Evolutionary conservation across 257 asterid genomes (phyloP).

Genomic region (Solanum chiquidenum): DNA sequence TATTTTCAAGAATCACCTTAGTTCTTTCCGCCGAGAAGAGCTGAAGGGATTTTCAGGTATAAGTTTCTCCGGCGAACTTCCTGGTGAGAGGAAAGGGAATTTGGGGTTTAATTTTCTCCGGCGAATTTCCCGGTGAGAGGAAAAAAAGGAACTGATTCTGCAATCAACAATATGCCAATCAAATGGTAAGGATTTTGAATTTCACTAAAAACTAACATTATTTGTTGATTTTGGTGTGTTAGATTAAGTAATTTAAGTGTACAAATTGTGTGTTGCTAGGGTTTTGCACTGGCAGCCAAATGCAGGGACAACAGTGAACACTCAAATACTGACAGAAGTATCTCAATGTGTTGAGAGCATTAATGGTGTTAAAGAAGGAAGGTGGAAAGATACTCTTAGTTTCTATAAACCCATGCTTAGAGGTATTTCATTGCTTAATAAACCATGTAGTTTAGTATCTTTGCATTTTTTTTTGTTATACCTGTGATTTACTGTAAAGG

Average conservation of each 20-base stretch:
- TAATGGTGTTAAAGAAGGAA: constrained; percentile 85
- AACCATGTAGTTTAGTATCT: background rate
- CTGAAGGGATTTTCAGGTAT: background rate
- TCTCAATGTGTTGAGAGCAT: constrained; percentile 88
- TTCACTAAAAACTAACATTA: background rate
- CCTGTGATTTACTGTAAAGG: background rate
- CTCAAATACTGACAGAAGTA: constrained; percentile 77
- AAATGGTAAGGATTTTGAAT: background rate
- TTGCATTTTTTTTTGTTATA: background rate
- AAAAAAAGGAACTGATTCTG: background rate
- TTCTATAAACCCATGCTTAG: constrained; percentile 67
- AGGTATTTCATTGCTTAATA: constrained; percentile 28
- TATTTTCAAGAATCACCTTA: background rate
- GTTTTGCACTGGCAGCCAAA: constrained; percentile 96
- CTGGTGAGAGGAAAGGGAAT: background rate
- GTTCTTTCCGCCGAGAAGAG: background rate
- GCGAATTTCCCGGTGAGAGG: background rate
- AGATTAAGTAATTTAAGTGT: background rate
- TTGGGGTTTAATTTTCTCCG: background rate
- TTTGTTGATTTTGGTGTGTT: background rate
- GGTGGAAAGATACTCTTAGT: constrained; percentile 85
- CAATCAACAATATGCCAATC: background rate
- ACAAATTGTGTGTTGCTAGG: constrained; percentile 28
- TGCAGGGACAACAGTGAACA: constrained; percentile 77
- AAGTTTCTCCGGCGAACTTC: background rate